Percentiles rank a stretch among this genome's conserved stretches.
phyloP scores from a whole-genome alignment of 2,329 filamentous ascomycete genomes.

The Colletotrichum sp. region DNA sequence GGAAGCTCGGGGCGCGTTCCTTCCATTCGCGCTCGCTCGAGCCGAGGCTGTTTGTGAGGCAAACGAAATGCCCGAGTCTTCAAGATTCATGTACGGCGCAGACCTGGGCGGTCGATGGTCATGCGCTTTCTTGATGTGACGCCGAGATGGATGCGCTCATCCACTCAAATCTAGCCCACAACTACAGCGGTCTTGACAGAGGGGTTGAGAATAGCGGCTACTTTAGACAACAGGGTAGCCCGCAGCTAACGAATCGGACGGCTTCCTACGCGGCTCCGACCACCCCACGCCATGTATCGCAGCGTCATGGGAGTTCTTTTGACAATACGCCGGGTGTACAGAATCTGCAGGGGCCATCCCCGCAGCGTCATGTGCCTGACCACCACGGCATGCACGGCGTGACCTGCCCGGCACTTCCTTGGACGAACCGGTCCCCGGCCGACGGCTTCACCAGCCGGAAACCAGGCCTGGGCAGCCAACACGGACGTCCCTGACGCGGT shows the following conservation, averaged over 20 bases:
- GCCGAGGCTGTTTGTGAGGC: neutral
- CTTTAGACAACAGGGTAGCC: too few relatives aligned
- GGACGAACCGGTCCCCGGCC: neutral
- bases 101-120: neutral
- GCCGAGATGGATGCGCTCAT: neutral
- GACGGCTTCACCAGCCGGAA: neutral
- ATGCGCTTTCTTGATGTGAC: neutral
- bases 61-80: neutral
- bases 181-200: too few relatives aligned
- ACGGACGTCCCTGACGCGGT: neutral
- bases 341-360: neutral
- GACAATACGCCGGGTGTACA: neutral
- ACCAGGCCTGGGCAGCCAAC: neutral
- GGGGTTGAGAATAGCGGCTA: too few relatives aligned
- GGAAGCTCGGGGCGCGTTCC: neutral
- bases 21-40: neutral
- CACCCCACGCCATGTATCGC: neutral
- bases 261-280: neutral
- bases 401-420: neutral
- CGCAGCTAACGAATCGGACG: too few relatives aligned
- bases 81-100: neutral
- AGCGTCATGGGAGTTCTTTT: neutral
- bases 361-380: neutral
- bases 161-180: neutral
- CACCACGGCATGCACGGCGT: neutral